These are phyloP conservation scores for Coemansia sp. DNA, from an alignment of 192 early-diverging fungal genomes.

Conservation along the genomic window DNA sequence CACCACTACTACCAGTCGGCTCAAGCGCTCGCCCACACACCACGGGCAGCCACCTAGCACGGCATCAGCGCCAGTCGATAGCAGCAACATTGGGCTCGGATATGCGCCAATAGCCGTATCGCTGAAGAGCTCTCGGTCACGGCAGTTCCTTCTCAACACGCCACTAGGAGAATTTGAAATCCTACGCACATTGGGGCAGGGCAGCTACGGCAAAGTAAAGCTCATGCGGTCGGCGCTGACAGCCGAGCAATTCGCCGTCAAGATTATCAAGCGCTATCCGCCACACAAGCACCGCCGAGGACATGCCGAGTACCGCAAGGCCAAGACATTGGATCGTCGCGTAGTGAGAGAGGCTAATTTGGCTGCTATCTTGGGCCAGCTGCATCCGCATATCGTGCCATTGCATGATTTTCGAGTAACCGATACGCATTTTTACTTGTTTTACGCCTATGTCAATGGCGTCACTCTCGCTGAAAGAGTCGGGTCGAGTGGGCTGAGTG, in stretches of 20 bases:
- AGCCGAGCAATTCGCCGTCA: constrained; percentile 54
- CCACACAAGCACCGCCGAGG: constrained; percentile 38
- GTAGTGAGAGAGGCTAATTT: constrained; percentile 58
- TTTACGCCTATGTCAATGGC: constrained; percentile 53
- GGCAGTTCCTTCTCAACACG: constrained; percentile 53
- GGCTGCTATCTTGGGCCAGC: constrained; percentile 49
- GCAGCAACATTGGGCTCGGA: neutral
- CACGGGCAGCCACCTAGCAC: neutral
- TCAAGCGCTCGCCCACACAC: neutral
- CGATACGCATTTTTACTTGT: constrained; percentile 58
- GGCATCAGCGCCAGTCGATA: neutral
- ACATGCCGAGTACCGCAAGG: constrained; percentile 47
- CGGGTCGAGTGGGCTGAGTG: constrained; percentile 35
- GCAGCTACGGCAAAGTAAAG: constrained; percentile 61
- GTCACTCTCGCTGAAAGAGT: constrained; percentile 54
- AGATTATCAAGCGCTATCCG: constrained; percentile 56
- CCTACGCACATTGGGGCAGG: constrained; percentile 46
- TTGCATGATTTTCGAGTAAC: constrained; percentile 56
- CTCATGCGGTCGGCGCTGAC: constrained; percentile 56
- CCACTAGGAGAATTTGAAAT: constrained; percentile 58
- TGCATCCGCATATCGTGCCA: constrained; percentile 56
- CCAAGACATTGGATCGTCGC: constrained; percentile 53
- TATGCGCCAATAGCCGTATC: constrained; percentile 45
- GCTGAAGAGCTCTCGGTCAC: constrained; percentile 39
- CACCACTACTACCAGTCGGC: neutral